Percentiles rank a stretch among this genome's conserved stretches.
Evolutionary conservation across 176 grass and related monocot genomes (phyloP).

Genomic region (Eragrostis nindensis): DNA sequence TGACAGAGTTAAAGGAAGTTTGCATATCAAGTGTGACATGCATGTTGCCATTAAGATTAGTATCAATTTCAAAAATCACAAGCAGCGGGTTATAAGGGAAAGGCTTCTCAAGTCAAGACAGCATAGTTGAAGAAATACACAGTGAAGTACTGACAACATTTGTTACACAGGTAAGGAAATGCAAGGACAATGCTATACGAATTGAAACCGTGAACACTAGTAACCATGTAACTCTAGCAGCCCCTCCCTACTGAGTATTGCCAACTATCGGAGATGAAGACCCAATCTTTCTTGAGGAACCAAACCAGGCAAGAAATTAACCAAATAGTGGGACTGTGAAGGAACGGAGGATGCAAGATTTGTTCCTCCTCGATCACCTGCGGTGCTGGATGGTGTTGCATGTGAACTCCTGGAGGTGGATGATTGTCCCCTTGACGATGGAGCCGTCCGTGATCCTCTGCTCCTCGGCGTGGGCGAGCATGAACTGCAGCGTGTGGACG

Average conservation of each 20-base stretch:
- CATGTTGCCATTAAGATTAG: neutral
- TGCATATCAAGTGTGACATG: neutral
- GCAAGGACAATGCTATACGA: neutral
- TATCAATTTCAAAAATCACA: neutral
- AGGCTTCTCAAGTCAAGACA: no score
- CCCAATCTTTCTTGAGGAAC: neutral
- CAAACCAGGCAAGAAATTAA: neutral
- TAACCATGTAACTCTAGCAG: neutral
- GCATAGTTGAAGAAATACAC: neutral
- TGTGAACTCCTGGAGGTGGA: conserved; percentile 77
- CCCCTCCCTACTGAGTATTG: neutral
- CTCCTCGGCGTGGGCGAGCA: conserved; percentile 85
- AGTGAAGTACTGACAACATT: neutral
- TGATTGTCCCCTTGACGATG: conserved; percentile 52
- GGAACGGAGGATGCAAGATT: neutral
- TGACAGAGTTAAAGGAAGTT: neutral
- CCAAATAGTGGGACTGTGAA: neutral
- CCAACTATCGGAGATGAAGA: neutral
- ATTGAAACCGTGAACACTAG: neutral
- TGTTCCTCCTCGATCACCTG: conserved; percentile 42
- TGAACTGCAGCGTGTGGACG: conserved; percentile 74
- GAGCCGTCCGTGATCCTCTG: conserved; percentile 17
- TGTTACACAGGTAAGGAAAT: neutral
- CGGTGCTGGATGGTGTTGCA: conserved; percentile 79
- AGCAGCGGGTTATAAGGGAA: no score